Evolutionary conservation across 1,284 basidiomycete genomes (phyloP), one percentile per base, ranked within the genome.

Genomic region (Trichosporon sp.): DNA sequence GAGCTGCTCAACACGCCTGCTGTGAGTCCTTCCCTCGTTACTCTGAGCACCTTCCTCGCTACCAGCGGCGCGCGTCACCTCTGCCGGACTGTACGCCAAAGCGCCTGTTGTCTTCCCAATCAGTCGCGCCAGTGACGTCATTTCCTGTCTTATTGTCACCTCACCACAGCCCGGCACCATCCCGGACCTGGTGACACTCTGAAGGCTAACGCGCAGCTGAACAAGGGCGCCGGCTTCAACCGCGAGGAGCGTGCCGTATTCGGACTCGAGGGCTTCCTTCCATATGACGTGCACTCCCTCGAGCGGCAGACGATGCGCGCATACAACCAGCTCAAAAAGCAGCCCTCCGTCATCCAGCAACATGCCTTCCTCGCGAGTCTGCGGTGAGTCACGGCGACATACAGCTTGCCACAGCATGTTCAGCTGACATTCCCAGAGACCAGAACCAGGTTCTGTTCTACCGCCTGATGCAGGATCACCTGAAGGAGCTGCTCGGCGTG

Each of bases 251-350:
- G 93, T 68, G 69, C 75, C 16, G 87, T 87, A 2, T 92, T 95
- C 73, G 90, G 91, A 4, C 86, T 95, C 2, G 88, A 87, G n/a
- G 92, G 91, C 1, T 89, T 92, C 48, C 85, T 96, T 2, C 93
- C 93, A 0, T 89, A 88, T 75, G 87, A 89, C 70, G 87, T 92
- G 61, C 91, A 92, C 80, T 88, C 88, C 19, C 86, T 94, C 43
- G 90, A 93, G 70, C 89, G 92, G 76, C 92, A 94, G 81, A 73
- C 77, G 78, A 81, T 86, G 59, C 85, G 91, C 61, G 92, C 91
- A 0, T 91, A 90, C 78, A 87, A 87, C 46, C 92, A 93, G 81
- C 78, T 86, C 14, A 77, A 80, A 48, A 84, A 85, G 75, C 80
- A 80, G 74, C 72, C 80, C 11, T 59, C 67, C 1, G 51, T 59